A percentile compares a stretch with the other conserved stretches of the same genome.
Conservation (phyloP, 2,329 filamentous ascomycete genomes). For the Ceratocystiopsis sp. region DNA sequence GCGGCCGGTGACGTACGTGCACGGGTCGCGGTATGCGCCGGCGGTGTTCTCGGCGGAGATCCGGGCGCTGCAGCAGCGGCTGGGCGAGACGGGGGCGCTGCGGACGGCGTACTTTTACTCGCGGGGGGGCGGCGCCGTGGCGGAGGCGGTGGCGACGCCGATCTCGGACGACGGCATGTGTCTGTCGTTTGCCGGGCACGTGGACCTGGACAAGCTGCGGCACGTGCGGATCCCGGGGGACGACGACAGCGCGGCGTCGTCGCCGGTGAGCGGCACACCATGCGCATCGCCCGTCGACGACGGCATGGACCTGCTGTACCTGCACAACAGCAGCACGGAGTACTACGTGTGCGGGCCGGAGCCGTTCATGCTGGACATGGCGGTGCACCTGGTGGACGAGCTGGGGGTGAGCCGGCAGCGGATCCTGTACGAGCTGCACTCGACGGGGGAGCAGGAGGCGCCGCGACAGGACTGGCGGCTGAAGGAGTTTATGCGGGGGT, state of each 20-base stretch:
- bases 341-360: conserved; percentile 39
- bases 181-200: conserved; percentile 14
- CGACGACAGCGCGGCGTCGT: background rate
- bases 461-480: too few relatives aligned
- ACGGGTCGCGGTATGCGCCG: conserved; percentile 33
- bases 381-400: conserved; percentile 21
- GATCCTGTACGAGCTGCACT: conserved; percentile 30
- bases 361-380: conserved; percentile 35
- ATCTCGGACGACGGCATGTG: background rate
- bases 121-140: conserved; percentile 9
- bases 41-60: conserved; percentile 38
- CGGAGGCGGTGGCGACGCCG: background rate
- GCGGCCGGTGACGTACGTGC: conserved; percentile 40
- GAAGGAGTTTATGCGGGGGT: too few relatives aligned
- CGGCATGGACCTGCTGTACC: conserved; percentile 25
- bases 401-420: conserved; percentile 22
- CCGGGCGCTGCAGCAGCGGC: conserved; percentile 20
- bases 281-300: conserved; percentile 23
- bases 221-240: conserved; percentile 1
- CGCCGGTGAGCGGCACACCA: conserved; percentile 10
- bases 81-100: conserved; percentile 15
- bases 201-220: conserved; percentile 29
- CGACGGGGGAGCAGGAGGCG: conserved; percentile 19
- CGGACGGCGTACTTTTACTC: conserved; percentile 33
- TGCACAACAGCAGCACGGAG: conserved; percentile 27